Evolutionary conservation across 176 grass and related monocot species (phyloP), one percentile per base, ranked within the genome.

Genomic region (Phoenix dactylifera): DNA sequence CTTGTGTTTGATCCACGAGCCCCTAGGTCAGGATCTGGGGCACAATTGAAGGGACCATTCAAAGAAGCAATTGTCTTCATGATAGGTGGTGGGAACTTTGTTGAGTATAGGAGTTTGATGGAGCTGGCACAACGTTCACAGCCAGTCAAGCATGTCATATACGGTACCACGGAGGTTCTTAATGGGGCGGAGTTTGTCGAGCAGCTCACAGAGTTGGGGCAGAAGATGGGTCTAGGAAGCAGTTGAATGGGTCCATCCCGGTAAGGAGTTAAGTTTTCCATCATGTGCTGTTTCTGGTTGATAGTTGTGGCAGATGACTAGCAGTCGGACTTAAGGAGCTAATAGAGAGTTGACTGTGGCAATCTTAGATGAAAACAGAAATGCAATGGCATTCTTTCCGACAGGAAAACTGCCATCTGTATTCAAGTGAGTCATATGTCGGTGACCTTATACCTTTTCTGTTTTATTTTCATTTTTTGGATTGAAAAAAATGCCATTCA

Each of bases 21-120:
- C 15, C 80, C 91, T 66, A 82, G 78, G 63, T 73, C 86, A 24
- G 91, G 83, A 68, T 62, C 83, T 80, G 80, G 77, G 71, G 91
- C 72, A 2, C 86, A 87, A 59, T 87, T 96, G 76, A 82, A 68
- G 82, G 91, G 91, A 63, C 91, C 91, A 19, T 96, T 96, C 61
- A 96, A 88, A 89, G 91, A 96, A 69, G 91, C 91, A 4, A 84
- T 96, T 74, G 91, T 96, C 67, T 96, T 96, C 77, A 96, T 96
- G 86, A 96, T 96, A 48, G 91, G 91, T 72, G 86, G 91, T 51
- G 91, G 91, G 60, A 96, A 96, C 60, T 96, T 90, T 82, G 85
- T 96, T 4, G 91, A 96, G 29, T 96, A 96, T 75, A 90, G 78
- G 62, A 96, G 91, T 77, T 80, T 96, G 78, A 82, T 82, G 62